Evolutionary conservation across 1,284 basidiomycete species (phyloP), one percentile per base, ranked within the genome.

Genomic region (Phellinidium pouzarii): DNA sequence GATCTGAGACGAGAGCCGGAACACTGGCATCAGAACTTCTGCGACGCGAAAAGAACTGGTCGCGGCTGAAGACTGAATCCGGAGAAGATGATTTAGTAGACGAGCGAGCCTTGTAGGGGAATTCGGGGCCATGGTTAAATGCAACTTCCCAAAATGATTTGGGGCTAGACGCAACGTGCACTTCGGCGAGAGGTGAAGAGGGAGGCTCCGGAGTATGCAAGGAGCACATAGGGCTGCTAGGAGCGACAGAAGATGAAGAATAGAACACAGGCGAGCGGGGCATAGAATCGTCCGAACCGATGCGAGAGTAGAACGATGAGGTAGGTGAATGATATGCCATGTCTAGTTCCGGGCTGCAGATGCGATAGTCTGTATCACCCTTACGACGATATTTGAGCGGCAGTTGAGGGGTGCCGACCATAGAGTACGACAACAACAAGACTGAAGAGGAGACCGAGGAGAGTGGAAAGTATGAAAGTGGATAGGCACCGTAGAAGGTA

Each of bases 91-190:
- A 46, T 23, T 46, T 29, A 19, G 12, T 12, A 29, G 44, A 34
- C 31, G 31, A n/a, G 19, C 54, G 54, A 36, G 29, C 27, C 45
- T 52, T 52, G 41, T 52, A 49, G 8, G 54, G 54, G 20, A 56
- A 40, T 14, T 46, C 54, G n/a, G 54, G 54, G 14, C 54, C 50
- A 40, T 56, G 44, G 42, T 56, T 56, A 23, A 52, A 44, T 12
- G 50, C 54, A 17, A 56, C 55, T 7, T 57, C 48, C 55, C 55
- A 57, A 36, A 53, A 53, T 19, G 55, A 49, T 26, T 44, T 53
- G 17, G 55, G 51, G 47, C 55, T 57, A 17, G 46, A 50, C n/a
- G 48, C 48, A 52, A 57, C 45, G 27, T 34, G 29, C 12, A 50
- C 50, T 19, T 56, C 54, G 9, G 29, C 14, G 20, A 45, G 8